Evolutionary conservation across 2,329 filamentous ascomycete genomes (phyloP).

Genomic region (Lachnellula occidentalis): DNA sequence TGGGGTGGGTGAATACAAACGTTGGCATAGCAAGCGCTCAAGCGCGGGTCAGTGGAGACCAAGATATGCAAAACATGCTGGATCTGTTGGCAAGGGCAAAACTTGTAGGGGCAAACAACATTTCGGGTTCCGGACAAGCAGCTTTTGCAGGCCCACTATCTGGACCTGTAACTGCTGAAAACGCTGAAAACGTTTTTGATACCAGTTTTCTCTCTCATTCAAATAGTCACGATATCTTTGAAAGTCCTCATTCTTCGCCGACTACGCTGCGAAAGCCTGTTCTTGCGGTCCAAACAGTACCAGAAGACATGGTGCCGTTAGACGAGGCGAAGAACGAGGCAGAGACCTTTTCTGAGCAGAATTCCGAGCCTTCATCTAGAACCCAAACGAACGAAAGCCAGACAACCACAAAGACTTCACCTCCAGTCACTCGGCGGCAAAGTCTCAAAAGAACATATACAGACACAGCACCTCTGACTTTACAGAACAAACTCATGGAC

Average conservation of each 20-base stretch:
- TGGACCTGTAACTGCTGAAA: constrained; percentile 68
- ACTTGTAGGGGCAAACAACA: constrained; percentile 63
- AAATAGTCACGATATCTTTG: constrained; percentile 43
- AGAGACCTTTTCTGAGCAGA: constrained; percentile 20
- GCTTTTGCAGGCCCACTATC: constrained; percentile 61
- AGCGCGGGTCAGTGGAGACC: constrained; percentile 73
- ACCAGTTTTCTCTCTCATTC: constrained; percentile 62
- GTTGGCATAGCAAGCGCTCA: constrained; percentile 77
- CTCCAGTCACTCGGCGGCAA: constrained; percentile 54
- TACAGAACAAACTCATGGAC: constrained; percentile 81
- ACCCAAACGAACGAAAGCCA: constrained; percentile 52
- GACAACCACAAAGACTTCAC: constrained; percentile 46
- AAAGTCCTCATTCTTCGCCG: constrained; percentile 24
- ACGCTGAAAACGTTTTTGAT: constrained; percentile 74
- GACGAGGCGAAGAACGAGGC: constrained; percentile 17
- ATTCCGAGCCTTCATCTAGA: constrained; percentile 46
- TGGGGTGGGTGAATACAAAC: constrained; percentile 69
- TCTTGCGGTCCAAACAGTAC: constrained; percentile 2
- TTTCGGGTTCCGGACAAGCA: constrained; percentile 43
- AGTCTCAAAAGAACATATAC: constrained; percentile 84
- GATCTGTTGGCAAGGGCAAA: constrained; percentile 80
- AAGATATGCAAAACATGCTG: constrained; percentile 85
- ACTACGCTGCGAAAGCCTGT: constrained; percentile 15
- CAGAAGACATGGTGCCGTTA: constrained; percentile 14
- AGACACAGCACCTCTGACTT: constrained; percentile 66